These are phyloP conservation scores for Spizellomyces sp. DNA, from an alignment of 192 early-diverging fungal genomes.

Conservation along the genomic window DNA sequence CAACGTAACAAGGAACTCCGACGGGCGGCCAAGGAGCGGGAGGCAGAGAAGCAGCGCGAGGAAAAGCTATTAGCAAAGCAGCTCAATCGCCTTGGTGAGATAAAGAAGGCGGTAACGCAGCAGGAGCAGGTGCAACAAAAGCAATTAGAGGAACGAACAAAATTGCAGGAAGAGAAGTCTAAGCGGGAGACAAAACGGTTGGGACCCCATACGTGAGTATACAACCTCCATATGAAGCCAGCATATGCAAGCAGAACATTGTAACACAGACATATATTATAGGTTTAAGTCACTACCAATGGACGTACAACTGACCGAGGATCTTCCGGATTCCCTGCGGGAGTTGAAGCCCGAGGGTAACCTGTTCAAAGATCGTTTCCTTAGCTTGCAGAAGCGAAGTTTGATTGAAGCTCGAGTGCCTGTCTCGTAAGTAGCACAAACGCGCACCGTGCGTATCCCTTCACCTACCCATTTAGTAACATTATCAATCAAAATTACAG, in stretches of 20 bases:
- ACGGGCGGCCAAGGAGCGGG: constrained; percentile 16
- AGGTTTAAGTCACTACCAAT: constrained; percentile 41
- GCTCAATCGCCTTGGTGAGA: constrained; percentile 18
- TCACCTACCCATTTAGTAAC: background rate
- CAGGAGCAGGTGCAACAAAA: constrained; percentile 15
- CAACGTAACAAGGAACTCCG: constrained; percentile 36
- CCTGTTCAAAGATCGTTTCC: constrained; percentile 54
- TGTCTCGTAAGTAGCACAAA: constrained; percentile 29
- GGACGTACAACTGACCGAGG: constrained; percentile 54
- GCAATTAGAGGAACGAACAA: constrained; percentile 15
- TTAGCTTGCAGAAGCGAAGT: constrained; percentile 48
- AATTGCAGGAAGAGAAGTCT: constrained; percentile 15
- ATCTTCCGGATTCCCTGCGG: constrained; percentile 46
- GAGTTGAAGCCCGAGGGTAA: constrained; percentile 58
- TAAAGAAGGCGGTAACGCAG: constrained; percentile 38
- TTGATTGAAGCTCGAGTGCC: constrained; percentile 58
- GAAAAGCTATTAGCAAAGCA: constrained; percentile 29
- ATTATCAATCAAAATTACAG: constrained; percentile 10
- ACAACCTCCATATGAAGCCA: constrained; percentile 3
- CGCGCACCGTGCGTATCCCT: no score
- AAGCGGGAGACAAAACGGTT: constrained; percentile 28
- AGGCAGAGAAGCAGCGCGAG: constrained; percentile 27
- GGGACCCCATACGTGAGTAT: constrained; percentile 30
- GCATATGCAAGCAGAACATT: no score
- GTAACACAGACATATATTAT: background rate